Evolutionary conservation across 2,329 filamentous ascomycete genomes (phyloP).

Genomic region (Dactylonectria estremocensis): DNA sequence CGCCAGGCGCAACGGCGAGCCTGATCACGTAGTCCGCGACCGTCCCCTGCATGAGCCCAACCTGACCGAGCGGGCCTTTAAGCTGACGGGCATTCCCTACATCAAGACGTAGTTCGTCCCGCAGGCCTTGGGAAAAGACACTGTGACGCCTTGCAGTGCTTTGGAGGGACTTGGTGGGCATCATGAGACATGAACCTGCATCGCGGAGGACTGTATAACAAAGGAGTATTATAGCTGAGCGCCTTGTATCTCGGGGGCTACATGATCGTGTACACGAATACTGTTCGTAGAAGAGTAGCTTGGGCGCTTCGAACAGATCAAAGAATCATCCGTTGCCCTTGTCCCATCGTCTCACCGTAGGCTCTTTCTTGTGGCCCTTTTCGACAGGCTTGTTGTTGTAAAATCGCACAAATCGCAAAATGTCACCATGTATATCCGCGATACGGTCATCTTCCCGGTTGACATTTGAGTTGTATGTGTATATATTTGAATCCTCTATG

Average conservation of each 20-base stretch:
- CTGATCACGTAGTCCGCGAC: constrained; percentile 37
- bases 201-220: constrained; percentile 9
- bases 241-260: constrained; percentile 25
- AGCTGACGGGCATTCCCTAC: constrained; percentile 44
- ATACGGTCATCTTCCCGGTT: constrained; percentile 20
- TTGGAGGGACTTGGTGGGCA: background rate
- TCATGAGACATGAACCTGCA: background rate
- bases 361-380: background rate
- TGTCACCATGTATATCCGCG: background rate
- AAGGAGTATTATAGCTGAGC: constrained; percentile 11
- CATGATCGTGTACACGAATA: constrained; percentile 7
- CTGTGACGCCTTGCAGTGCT: background rate
- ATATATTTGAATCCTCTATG: constrained; percentile 42
- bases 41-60: constrained; percentile 39
- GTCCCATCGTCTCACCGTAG: background rate
- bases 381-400: too few relatives aligned
- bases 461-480: constrained; percentile 42
- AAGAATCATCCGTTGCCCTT: constrained; percentile 11
- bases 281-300: constrained; percentile 13
- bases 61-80: constrained; percentile 38
- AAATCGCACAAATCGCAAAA: background rate
- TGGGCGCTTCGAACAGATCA: constrained; percentile 13
- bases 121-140: background rate
- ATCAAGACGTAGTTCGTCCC: constrained; percentile 27
- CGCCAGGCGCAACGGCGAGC: constrained; percentile 41